These are phyloP conservation scores for Biscogniauxia marginata DNA, from an alignment of 2,329 filamentous ascomycete species.

Conservation along the genomic window DNA sequence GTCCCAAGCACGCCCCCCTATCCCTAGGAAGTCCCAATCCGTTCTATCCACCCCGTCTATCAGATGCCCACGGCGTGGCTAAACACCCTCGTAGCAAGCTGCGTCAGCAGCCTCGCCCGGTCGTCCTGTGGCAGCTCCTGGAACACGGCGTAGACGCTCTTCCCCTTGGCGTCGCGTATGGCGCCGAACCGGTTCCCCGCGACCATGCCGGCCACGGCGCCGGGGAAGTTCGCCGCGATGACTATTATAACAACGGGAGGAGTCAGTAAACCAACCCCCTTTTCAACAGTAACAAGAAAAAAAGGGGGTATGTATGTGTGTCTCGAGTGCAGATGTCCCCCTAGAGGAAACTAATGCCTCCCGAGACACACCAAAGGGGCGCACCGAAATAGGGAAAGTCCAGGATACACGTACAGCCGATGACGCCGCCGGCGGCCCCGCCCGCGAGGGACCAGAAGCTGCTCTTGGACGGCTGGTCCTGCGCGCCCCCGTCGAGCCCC, in stretches of 20 bases:
- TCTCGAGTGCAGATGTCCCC: no score
- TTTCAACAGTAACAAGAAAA: no score
- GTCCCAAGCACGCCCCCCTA: neutral
- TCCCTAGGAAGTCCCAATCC: neutral
- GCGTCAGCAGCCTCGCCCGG: constrained; percentile 75
- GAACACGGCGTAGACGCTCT: constrained; percentile 93
- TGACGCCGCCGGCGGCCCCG: constrained; percentile 79
- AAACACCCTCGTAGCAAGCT: constrained; percentile 84
- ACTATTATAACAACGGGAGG: no score
- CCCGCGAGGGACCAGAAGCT: constrained; percentile 88
- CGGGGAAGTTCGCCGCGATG: constrained; percentile 90
- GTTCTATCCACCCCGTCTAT: constrained; percentile 1
- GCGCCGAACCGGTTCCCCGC: constrained; percentile 91
- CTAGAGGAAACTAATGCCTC: no score
- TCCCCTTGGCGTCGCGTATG: constrained; percentile 84
- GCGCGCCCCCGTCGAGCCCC: constrained; percentile 73
- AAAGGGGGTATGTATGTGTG: no score
- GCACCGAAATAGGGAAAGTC: no score
- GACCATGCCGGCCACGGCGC: constrained; percentile 83
- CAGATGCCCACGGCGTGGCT: constrained; percentile 68
- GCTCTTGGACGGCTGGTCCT: constrained; percentile 57
- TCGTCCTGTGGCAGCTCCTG: constrained; percentile 81
- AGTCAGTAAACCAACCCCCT: no score
- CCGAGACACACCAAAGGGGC: no score
- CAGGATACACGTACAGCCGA: no score